Percentiles rank a stretch among this genome's conserved stretches.
Evolutionary conservation across 1,139 yeast genomes (phyloP).

Genomic region (Debaryomyces fabryi): DNA sequence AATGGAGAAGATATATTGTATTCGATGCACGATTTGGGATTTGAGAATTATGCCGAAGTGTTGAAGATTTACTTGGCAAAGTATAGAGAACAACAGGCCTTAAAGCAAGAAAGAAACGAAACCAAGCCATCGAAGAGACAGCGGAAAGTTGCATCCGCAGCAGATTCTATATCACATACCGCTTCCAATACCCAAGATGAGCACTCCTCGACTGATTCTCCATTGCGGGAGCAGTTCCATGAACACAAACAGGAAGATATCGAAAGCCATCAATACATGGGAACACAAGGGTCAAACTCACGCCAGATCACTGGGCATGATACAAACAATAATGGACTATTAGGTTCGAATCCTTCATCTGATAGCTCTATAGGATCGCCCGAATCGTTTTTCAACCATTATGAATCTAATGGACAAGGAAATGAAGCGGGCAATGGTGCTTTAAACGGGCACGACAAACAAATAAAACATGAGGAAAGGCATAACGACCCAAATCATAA

Average conservation of each 20-base stretch:
- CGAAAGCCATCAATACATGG: conserved; percentile 5
- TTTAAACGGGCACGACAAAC: conserved; percentile 8
- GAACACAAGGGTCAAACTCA: conserved; percentile 3
- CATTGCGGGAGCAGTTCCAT: conserved; percentile 10
- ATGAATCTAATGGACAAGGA: conserved; percentile 11
- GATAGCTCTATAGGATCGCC: conserved; percentile 13
- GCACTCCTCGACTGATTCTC: conserved; percentile 11
- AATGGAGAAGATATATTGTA: conserved; percentile 72
- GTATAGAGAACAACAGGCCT: conserved; percentile 69
- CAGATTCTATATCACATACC: conserved; percentile 23
- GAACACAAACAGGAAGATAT: conserved; percentile 3
- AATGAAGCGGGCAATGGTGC: background rate
- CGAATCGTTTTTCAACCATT: conserved; percentile 13
- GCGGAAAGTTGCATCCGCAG: conserved; percentile 31
- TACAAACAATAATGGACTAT: conserved; percentile 8
- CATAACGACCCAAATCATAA: conserved; percentile 13
- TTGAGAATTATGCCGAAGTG: conserved; percentile 73
- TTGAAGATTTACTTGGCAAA: conserved; percentile 69
- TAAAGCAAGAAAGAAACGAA: conserved; percentile 64
- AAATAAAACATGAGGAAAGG: conserved; percentile 9
- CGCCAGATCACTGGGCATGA: conserved; percentile 8
- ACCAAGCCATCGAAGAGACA: conserved; percentile 44
- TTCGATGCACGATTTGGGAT: conserved; percentile 70
- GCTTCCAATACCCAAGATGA: conserved; percentile 13
- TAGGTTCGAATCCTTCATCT: conserved; percentile 11